Evolutionary conservation across 306 rosid genomes (phyloP).

Genomic region (Macrotyloma uniflorum): DNA sequence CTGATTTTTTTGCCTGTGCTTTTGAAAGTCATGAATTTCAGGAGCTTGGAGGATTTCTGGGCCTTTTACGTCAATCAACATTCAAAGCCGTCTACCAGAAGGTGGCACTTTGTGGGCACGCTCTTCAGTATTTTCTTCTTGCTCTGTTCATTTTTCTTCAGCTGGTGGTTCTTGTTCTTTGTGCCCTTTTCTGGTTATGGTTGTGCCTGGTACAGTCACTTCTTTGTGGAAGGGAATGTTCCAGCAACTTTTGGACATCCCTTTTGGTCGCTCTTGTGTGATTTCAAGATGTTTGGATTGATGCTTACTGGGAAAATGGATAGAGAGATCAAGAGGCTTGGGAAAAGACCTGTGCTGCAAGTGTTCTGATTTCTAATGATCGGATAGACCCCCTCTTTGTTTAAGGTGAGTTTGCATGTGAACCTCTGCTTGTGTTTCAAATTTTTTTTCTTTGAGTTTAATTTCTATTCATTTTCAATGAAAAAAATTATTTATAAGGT

Average conservation of each 20-base stretch:
- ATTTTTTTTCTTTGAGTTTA: not conserved
- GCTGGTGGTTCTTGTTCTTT: slow-evolving; percentile 82
- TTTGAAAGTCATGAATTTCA: slow-evolving; percentile 72
- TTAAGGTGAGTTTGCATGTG: slow-evolving; percentile 37
- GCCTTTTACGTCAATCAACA: slow-evolving; percentile 87
- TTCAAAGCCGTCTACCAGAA: slow-evolving; percentile 84
- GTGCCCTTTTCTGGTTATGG: slow-evolving; percentile 89
- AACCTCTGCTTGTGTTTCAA: not conserved
- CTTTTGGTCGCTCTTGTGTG: slow-evolving; percentile 86
- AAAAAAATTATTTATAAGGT: not conserved
- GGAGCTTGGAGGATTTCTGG: slow-evolving; percentile 97
- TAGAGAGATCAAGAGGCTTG: slow-evolving; percentile 97
- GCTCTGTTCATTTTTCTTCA: slow-evolving; percentile 59
- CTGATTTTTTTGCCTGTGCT: slow-evolving; percentile 34
- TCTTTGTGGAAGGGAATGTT: slow-evolving; percentile 84
- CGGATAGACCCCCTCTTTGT: slow-evolving; percentile 15
- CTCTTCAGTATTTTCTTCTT: slow-evolving; percentile 63
- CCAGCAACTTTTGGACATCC: slow-evolving; percentile 94
- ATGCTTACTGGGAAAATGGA: slow-evolving; percentile 96
- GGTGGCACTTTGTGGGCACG: slow-evolving; percentile 91
- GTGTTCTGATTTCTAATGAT: slow-evolving; percentile 44
- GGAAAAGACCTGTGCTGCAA: slow-evolving; percentile 91
- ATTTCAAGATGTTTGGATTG: slow-evolving; percentile 88
- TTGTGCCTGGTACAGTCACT: slow-evolving; percentile 96
- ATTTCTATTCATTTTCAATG: not conserved